These are phyloP conservation scores for Colletotrichum viniferum DNA, from an alignment of 2,329 filamentous ascomycete genomes.

Conservation along the genomic window DNA sequence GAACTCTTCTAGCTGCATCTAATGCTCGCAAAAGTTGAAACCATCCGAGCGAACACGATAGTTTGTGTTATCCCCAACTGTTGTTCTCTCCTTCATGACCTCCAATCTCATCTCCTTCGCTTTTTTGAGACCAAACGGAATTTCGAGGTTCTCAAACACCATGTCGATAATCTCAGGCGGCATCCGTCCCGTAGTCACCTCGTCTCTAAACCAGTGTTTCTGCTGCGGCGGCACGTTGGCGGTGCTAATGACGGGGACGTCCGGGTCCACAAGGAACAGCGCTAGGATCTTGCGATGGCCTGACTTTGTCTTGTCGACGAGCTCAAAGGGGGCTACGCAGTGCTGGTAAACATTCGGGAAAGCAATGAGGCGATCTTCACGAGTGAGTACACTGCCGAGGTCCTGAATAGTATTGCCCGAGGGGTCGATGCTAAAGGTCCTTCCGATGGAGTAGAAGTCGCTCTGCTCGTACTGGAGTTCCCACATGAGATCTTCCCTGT, in stretches of 20 bases:
- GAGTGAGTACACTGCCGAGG: constrained; percentile 52
- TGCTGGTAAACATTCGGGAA: constrained; percentile 63
- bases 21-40: constrained; percentile 32
- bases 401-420: constrained; percentile 35
- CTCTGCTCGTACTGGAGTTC: constrained; percentile 33
- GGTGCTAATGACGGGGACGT: constrained; percentile 45
- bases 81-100: constrained; percentile 31
- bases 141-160: constrained; percentile 25
- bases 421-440: constrained; percentile 37
- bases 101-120: constrained; percentile 27
- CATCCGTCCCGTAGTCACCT: not conserved
- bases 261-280: constrained; percentile 65
- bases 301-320: constrained; percentile 53
- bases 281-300: constrained; percentile 66
- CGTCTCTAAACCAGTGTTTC: constrained; percentile 40
- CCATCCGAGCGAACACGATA: not conserved
- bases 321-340: constrained; percentile 53
- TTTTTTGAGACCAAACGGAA: constrained; percentile 24
- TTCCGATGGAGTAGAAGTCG: constrained; percentile 37
- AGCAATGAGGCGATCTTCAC: constrained; percentile 52
- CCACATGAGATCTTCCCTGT: constrained; percentile 30
- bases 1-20: not conserved
- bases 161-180: constrained; percentile 26
- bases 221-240: constrained; percentile 51
- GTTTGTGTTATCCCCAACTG: not conserved